Evolutionary conservation across 2,329 filamentous ascomycete species (phyloP).

Genomic region (Helotiales sp.): DNA sequence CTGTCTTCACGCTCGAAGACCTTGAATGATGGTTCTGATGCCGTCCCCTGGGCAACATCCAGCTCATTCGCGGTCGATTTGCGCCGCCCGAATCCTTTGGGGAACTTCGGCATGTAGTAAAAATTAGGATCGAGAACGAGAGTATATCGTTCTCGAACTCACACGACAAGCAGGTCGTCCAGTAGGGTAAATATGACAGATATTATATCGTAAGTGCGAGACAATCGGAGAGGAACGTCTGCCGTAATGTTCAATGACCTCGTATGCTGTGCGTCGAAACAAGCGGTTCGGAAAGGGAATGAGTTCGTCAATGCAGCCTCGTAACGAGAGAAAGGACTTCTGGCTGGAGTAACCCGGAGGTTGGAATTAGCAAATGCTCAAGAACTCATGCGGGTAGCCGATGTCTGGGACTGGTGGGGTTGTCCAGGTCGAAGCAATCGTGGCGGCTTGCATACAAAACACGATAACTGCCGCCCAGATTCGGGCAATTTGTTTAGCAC

Average conservation of each 20-base stretch:
- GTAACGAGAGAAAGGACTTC: slow-evolving; percentile 38
- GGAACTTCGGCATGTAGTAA: slow-evolving; percentile 45
- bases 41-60: slow-evolving; percentile 34
- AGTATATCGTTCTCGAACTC: slow-evolving; percentile 16
- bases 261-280: slow-evolving; percentile 21
- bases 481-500: slow-evolving; percentile 27
- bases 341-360: slow-evolving; percentile 29
- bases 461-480: slow-evolving; percentile 29
- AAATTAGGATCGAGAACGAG: slow-evolving; percentile 20
- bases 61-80: slow-evolving; percentile 43
- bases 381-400: slow-evolving; percentile 37
- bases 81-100: slow-evolving; percentile 43
- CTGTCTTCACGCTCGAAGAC: slow-evolving; percentile 42
- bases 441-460: slow-evolving; percentile 30
- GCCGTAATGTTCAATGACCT: background rate
- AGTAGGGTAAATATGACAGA: background rate
- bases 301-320: slow-evolving; percentile 23
- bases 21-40: slow-evolving; percentile 41
- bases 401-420: slow-evolving; percentile 29
- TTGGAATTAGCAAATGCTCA: slow-evolving; percentile 36
- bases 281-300: slow-evolving; percentile 20
- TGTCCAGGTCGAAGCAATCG: slow-evolving; percentile 22
- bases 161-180: slow-evolving; percentile 21
- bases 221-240: background rate
- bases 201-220: background rate